These are phyloP conservation scores for Cryptosporidium muris DNA, from an alignment of 169 alveolate genomes.

Conservation along the genomic window DNA sequence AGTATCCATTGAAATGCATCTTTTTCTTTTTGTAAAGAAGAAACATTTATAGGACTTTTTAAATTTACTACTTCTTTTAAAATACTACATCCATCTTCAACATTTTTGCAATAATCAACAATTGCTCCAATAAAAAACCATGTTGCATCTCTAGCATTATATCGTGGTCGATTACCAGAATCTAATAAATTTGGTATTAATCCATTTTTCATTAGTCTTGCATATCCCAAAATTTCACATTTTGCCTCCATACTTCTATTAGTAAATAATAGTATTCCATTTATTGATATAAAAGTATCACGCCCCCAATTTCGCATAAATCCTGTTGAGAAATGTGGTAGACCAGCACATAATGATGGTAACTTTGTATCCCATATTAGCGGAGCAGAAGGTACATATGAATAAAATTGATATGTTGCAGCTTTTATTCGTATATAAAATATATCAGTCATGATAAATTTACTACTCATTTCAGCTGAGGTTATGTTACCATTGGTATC, in stretches of 20 bases:
- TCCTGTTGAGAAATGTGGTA: slow-evolving; percentile 92
- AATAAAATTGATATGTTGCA: slow-evolving; percentile 77
- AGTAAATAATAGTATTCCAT: slow-evolving; percentile 85
- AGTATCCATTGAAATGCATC: slow-evolving; percentile 63
- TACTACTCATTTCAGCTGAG: slow-evolving; percentile 7
- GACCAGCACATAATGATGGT: slow-evolving; percentile 89
- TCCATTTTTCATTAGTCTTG: slow-evolving; percentile 90
- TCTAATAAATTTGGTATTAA: slow-evolving; percentile 93
- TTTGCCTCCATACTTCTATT: slow-evolving; percentile 71
- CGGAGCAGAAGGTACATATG: slow-evolving; percentile 80
- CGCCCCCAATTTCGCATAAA: slow-evolving; percentile 95
- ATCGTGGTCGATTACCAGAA: slow-evolving; percentile 89
- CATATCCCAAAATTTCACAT: slow-evolving; percentile 83
- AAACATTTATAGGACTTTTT: slow-evolving; percentile 79
- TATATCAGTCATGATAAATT: slow-evolving; percentile 28
- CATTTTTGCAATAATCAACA: slow-evolving; percentile 83
- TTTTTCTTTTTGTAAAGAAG: not conserved
- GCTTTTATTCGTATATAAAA: slow-evolving; percentile 56
- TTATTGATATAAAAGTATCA: slow-evolving; percentile 92
- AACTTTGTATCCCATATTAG: slow-evolving; percentile 73
- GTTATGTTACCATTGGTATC: slow-evolving; percentile 1
- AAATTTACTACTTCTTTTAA: slow-evolving; percentile 81
- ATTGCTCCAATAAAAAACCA: slow-evolving; percentile 91
- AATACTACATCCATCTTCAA: slow-evolving; percentile 83
- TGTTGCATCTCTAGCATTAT: slow-evolving; percentile 95